phyloP scores from a whole-genome alignment of 2,329 filamentous ascomycete species.

The Didymella pinodella region DNA sequence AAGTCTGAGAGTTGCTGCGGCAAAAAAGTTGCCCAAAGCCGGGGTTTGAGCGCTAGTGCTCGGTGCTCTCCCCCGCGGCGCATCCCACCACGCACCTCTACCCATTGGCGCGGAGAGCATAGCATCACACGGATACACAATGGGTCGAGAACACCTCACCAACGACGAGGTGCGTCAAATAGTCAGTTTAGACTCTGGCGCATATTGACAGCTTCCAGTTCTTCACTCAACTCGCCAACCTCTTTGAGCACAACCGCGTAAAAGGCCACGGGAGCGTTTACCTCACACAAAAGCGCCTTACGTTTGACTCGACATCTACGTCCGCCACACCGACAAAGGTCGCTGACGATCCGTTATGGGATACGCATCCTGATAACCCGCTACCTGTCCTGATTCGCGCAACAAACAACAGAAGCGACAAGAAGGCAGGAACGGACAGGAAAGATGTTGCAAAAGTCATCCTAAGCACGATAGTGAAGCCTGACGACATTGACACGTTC shows the following conservation, averaged over 20 bases:
- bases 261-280: slow-evolving; percentile 77
- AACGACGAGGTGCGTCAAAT: slow-evolving; percentile 66
- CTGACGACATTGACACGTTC: slow-evolving; percentile 78
- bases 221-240: slow-evolving; percentile 71
- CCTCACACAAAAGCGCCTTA: slow-evolving; percentile 76
- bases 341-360: slow-evolving; percentile 64
- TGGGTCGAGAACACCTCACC: slow-evolving; percentile 62
- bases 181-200: too few species aligned
- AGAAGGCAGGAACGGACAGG: slow-evolving; percentile 52
- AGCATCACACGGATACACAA: slow-evolving; percentile 42
- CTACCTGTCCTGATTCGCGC: slow-evolving; percentile 82
- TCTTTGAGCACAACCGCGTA: slow-evolving; percentile 72
- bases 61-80: slow-evolving; percentile 28
- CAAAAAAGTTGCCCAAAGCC: slow-evolving; percentile 42
- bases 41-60: slow-evolving; percentile 15
- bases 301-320: slow-evolving; percentile 53
- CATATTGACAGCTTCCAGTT: slow-evolving; percentile 62
- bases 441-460: slow-evolving; percentile 69
- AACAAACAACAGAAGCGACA: slow-evolving; percentile 74
- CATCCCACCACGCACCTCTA: slow-evolving; percentile 22
- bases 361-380: slow-evolving; percentile 66
- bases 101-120: slow-evolving; percentile 35
- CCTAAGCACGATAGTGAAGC: slow-evolving; percentile 81
- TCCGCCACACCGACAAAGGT: slow-evolving; percentile 48
- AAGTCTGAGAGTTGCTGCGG: slow-evolving; percentile 25